Evolutionary conservation across 371 early-diverging fungal genomes (phyloP).

Genomic region (Actinomortierella wolfii): DNA sequence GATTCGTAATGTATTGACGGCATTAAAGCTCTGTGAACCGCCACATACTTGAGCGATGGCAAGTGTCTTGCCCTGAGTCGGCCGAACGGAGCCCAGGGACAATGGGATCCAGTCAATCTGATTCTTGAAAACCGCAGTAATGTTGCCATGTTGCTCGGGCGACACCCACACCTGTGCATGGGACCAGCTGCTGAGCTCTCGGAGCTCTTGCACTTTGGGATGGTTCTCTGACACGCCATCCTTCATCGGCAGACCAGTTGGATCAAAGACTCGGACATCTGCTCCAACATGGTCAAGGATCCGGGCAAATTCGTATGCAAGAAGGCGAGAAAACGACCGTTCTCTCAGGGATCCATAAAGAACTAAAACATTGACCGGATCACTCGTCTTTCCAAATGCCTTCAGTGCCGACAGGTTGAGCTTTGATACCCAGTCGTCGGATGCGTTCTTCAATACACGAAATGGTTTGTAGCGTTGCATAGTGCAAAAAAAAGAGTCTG

Average conservation of each 20-base stretch:
- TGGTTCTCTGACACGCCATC: slow-evolving; percentile 49
- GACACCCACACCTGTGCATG: slow-evolving; percentile 53
- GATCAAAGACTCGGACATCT: slow-evolving; percentile 49
- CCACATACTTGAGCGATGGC: slow-evolving; percentile 52
- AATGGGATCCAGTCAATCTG: slow-evolving; percentile 53
- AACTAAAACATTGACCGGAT: slow-evolving; percentile 46
- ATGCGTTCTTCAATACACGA: slow-evolving; percentile 15
- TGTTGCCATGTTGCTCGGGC: slow-evolving; percentile 50
- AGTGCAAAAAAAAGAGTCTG: no score
- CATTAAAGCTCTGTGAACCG: slow-evolving; percentile 52
- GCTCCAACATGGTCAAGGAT: slow-evolving; percentile 49
- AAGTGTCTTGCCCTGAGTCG: slow-evolving; percentile 47
- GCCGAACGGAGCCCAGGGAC: slow-evolving; percentile 46
- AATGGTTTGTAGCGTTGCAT: slow-evolving; percentile 16
- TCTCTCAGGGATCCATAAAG: slow-evolving; percentile 50
- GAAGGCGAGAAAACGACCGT: slow-evolving; percentile 47
- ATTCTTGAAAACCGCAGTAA: slow-evolving; percentile 51
- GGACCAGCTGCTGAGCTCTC: slow-evolving; percentile 48
- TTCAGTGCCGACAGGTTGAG: slow-evolving; percentile 18
- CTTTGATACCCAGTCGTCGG: slow-evolving; percentile 21
- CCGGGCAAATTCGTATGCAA: slow-evolving; percentile 50
- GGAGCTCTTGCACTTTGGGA: slow-evolving; percentile 50
- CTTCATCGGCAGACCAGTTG: slow-evolving; percentile 47
- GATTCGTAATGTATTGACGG: slow-evolving; percentile 50
- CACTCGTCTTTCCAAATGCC: slow-evolving; percentile 16